Evolutionary conservation across 345 rosid genomes (phyloP), one percentile per base, ranked within the genome.

Genomic region (Boechera stricta): DNA sequence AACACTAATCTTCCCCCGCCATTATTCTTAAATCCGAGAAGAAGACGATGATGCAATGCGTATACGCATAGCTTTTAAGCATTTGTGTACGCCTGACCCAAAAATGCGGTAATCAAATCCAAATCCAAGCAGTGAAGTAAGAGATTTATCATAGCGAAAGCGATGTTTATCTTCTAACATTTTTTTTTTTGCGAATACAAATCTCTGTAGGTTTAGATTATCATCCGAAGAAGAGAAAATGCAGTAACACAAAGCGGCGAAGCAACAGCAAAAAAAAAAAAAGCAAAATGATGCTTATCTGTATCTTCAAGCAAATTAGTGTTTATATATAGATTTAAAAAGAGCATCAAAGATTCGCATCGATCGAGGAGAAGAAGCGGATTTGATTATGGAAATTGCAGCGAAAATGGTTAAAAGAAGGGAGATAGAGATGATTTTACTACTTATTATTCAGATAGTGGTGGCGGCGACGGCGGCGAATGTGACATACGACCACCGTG

Each of bases 401-500:
- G 39, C 33, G 29, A 28, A 28, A 2, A 78, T 78, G 77, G 68
- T 49, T 12, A 48, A 33, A 49, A 49, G 32, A 31, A 78, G 4
- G 68, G 67, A 72, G 74, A 33, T 35, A 5, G 45, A 67, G 70
- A 59, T 47, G 49, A 5, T 71, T 31, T 71, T 3, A 15, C 2
- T 61, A 15, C 18, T 74, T 24, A 2, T 66, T 32, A 10, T 74
- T 66, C 56, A 61, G 10, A 1, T 77, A 31, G 55, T 64, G 54
- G 51, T 77, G 57, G 68, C 77, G 36, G 60, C 38, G 9, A 62
- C 55, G 64, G 81, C 79, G 72, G 84, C 72, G 0, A 88, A 78
- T 72, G 97, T 94, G 73, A 88, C 91, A 61, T 94, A 94, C 77
- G 97, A 94, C 77, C 88, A 86, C 69, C 76, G 95, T 29, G 90